Base-by-base conservation (phyloP, 2,329 filamentous ascomycete species). In the Arachnomyces sp. region DNA sequence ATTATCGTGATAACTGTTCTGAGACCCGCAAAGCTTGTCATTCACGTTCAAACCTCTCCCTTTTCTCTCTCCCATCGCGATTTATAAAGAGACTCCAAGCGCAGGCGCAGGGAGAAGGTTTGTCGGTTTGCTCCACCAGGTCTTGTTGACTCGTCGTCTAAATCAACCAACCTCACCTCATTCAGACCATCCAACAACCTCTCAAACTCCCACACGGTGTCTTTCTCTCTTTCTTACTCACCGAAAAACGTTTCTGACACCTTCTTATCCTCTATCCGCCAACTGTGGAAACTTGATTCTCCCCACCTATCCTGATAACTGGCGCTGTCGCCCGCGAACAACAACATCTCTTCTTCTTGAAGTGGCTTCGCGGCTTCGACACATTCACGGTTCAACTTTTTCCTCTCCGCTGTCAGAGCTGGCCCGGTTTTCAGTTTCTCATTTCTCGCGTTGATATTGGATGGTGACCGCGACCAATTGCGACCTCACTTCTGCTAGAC, bases 221-320 rank as follows among this genome's bases (percentile, higher is more conserved):
- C 36, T 39, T 17, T 42, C 38, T 32, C 40, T 45, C 36, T 44
- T 38, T 45, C 42, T 48, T 46, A 25, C 21, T 9, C 21, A 25
- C 5, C 21, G 5, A 9, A 25, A 25, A 25, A 9, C 21, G 9
- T 9, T 25, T 25, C 21, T 9, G 21, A 5, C 21, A 25, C 21
- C 21, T 25, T 25, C 21, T 25, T 25, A 25, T 25, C 9, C 21
- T 25, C 21, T 25, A 9, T 25, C 21, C 9, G 21, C 9, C 21
- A 25, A 25, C 21, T 25, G 21, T 25, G 21, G 21, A 25, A 25
- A 5, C 9, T 5, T 25, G 5, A 25, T 9, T 25, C 9, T 25
- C 21, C 21, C 21, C 21, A 25, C 21, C 21, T 5, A 25, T n/a
- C n/a, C n/a, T n/a, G n/a, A n/a, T n/a, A n/a, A n/a, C n/a, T n/a